Conservation (phyloP, 345 rosid species). For the Syzygium oleosum region DNA sequence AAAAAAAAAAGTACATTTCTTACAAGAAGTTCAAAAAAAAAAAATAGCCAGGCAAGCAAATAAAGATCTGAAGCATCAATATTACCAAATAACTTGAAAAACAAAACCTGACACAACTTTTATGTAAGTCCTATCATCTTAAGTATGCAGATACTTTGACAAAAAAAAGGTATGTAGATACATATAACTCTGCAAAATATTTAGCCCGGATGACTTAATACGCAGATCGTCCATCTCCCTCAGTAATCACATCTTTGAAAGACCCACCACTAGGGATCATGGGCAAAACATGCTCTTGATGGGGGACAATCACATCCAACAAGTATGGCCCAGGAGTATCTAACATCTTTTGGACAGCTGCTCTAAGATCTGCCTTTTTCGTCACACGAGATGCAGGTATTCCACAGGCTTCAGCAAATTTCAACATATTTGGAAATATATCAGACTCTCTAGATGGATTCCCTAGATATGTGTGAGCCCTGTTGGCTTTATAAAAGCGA, state of each 20-base stretch:
- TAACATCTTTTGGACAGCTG: constrained; percentile 78
- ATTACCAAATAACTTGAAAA: background rate
- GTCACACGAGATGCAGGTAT: constrained; percentile 84
- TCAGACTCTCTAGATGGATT: constrained; percentile 67
- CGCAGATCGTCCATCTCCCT: constrained; percentile 79
- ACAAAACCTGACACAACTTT: background rate
- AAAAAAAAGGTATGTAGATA: background rate
- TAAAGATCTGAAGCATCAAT: background rate
- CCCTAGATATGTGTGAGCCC: constrained; percentile 91
- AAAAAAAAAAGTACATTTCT: background rate
- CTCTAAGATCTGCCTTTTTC: constrained; percentile 52
- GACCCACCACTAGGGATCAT: constrained; percentile 98
- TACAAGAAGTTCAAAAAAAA: background rate
- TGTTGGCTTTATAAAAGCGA: constrained; percentile 85
- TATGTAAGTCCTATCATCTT: background rate
- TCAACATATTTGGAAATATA: constrained; percentile 78
- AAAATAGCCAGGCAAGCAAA: background rate
- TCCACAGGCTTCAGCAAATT: constrained; percentile 82
- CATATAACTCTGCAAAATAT: background rate
- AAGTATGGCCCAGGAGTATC: constrained; percentile 90
- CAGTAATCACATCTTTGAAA: constrained; percentile 76
- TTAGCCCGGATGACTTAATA: constrained; percentile 24
- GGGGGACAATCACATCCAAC: constrained; percentile 89
- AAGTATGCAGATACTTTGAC: background rate
- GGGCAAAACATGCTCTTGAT: constrained; percentile 95